A percentile compares a stretch with the other conserved stretches of the same genome.
Conservation (phyloP, 192 early-diverging fungal species). For the Thoreauomyces humboldtii region DNA sequence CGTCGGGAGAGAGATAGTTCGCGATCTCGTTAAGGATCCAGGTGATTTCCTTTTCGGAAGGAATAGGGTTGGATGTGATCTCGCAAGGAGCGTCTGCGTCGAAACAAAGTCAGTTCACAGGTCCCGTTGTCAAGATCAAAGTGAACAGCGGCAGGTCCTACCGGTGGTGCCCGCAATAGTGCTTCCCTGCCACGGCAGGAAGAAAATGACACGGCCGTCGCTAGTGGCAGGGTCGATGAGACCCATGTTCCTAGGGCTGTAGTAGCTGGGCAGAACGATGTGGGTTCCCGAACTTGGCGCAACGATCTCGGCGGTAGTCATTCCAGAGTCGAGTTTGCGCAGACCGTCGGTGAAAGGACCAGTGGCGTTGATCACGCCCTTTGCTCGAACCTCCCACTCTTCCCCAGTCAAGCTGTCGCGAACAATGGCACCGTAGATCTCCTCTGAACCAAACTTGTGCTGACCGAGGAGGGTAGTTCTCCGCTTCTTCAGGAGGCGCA, state of each 20-base stretch:
- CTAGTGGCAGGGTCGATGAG: conserved; percentile 90
- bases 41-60: conserved; percentile 89
- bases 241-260: conserved; percentile 90
- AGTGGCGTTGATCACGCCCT: conserved; percentile 93
- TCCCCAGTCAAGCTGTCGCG: conserved; percentile 83
- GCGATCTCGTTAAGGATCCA: conserved; percentile 94
- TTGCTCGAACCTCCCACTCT: conserved; percentile 80
- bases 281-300: conserved; percentile 92
- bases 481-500: conserved; percentile 71
- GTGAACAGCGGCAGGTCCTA: background rate
- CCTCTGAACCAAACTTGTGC: conserved; percentile 49
- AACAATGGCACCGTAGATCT: conserved; percentile 77
- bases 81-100: conserved; percentile 74
- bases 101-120: background rate
- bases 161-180: conserved; percentile 92
- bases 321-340: conserved; percentile 82
- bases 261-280: conserved; percentile 93
- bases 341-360: conserved; percentile 82
- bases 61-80: conserved; percentile 80
- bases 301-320: conserved; percentile 74
- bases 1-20: conserved; percentile 86
- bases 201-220: conserved; percentile 96
- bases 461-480: conserved; percentile 32
- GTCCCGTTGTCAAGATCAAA: background rate
- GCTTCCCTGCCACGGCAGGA: conserved; percentile 96